Evolutionary conservation across 177 flowering plant genomes (phyloP).

Genomic region (Vitis hybrid): DNA sequence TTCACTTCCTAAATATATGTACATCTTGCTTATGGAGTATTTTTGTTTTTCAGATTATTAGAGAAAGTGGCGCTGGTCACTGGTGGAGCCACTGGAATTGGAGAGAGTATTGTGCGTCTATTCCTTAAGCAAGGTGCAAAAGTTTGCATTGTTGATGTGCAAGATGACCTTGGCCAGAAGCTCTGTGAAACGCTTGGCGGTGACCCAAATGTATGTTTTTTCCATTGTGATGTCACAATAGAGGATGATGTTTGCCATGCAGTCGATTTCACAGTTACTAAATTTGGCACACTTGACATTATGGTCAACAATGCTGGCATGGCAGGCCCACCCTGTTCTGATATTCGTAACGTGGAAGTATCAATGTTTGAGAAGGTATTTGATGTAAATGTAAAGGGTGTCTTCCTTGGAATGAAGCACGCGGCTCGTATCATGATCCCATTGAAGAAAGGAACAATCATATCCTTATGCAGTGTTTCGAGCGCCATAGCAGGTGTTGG

Average conservation of each 20-base stretch:
- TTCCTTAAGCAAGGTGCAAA: conserved; percentile 80
- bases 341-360: conserved; percentile 55
- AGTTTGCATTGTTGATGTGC: conserved; percentile 71
- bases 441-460: conserved; percentile 50
- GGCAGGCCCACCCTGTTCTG: conserved; percentile 42
- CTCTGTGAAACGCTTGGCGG: conserved; percentile 55
- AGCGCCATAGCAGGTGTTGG: conserved; percentile 63
- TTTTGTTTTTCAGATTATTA: conserved; percentile 46
- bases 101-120: conserved; percentile 72
- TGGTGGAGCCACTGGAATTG: conserved; percentile 90
- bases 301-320: conserved; percentile 93
- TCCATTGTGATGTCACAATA: conserved; percentile 65
- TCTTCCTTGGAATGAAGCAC: conserved; percentile 81
- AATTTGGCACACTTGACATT: conserved; percentile 76
- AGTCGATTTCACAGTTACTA: conserved; percentile 56
- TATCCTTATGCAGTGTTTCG: conserved; percentile 63
- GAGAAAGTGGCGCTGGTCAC: conserved; percentile 88
- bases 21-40: neutral
- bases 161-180: conserved; percentile 50
- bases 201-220: conserved; percentile 33
- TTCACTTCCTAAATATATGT: too few relatives aligned
- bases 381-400: conserved; percentile 82
- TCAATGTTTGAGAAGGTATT: conserved; percentile 60
- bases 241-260: conserved; percentile 66
- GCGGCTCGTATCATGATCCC: conserved; percentile 94